These are phyloP conservation scores for Fusarium lateritium DNA, from an alignment of 2,329 filamentous ascomycete genomes.

Conservation along the genomic window DNA sequence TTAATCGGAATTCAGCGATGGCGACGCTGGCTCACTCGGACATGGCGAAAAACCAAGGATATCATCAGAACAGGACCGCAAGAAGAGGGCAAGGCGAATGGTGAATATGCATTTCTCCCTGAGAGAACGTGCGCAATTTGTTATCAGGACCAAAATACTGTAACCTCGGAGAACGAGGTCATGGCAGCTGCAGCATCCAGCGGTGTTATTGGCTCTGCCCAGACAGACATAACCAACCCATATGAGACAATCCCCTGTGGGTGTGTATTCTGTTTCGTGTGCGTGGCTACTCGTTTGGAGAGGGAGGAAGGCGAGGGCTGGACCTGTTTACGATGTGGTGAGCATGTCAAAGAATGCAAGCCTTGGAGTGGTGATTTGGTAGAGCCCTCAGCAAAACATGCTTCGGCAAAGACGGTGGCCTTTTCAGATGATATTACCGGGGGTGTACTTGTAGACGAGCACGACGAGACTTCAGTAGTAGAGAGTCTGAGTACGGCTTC, in stretches of 20 bases:
- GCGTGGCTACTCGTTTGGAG: conserved; percentile 90
- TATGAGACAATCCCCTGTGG: conserved; percentile 92
- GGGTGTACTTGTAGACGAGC: conserved; percentile 52
- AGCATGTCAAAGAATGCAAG: conserved; percentile 85
- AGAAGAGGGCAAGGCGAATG: conserved; percentile 69
- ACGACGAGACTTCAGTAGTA: conserved; percentile 40
- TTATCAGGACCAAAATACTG: conserved; percentile 89
- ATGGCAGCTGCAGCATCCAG: conserved; percentile 78
- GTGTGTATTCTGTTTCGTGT: conserved; percentile 97
- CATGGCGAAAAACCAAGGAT: conserved; percentile 85
- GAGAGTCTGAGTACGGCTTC: conserved; percentile 45
- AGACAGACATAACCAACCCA: conserved; percentile 95
- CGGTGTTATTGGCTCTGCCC: conserved; percentile 87
- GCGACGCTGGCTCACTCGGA: conserved; percentile 88
- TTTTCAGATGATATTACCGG: conserved; percentile 70
- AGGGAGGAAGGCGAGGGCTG: conserved; percentile 95
- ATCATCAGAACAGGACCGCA: conserved; percentile 67
- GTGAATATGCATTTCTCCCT: conserved; percentile 87
- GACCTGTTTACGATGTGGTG: conserved; percentile 90
- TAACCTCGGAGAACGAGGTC: conserved; percentile 81
- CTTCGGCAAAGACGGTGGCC: conserved; percentile 70
- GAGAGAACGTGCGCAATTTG: conserved; percentile 97
- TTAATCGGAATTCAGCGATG: conserved; percentile 95
- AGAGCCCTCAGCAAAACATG: conserved; percentile 64
- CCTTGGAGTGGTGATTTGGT: conserved; percentile 95